These are phyloP conservation scores for Alternaria longipes DNA, from an alignment of 2,329 filamentous ascomycete genomes.

Conservation along the genomic window DNA sequence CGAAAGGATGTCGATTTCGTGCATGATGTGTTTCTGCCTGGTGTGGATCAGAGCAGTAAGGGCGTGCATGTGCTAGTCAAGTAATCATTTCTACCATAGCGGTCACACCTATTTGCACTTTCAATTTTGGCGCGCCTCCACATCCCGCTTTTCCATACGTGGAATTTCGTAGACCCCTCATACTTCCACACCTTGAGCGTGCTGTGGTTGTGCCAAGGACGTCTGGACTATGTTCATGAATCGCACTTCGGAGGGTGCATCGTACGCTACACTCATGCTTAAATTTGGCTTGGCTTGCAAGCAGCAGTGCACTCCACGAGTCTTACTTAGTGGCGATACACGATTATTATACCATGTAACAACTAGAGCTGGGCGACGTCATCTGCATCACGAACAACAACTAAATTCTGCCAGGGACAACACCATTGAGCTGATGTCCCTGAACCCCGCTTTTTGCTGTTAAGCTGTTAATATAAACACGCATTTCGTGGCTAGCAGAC, in stretches of 20 bases:
- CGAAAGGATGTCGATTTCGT: not conserved
- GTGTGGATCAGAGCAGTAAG: not conserved
- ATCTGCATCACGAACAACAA: not conserved
- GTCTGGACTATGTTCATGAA: not conserved
- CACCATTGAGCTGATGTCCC: not conserved
- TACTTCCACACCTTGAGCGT: no score
- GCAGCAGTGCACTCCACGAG: no score
- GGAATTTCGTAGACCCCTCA: not conserved
- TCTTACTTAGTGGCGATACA: not conserved
- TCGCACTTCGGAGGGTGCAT: not conserved
- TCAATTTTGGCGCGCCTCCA: no score
- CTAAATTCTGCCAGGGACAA: not conserved
- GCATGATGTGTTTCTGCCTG: not conserved
- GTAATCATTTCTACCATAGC: not conserved
- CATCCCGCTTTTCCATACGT: not conserved
- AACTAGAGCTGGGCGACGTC: not conserved
- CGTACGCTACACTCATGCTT: not conserved
- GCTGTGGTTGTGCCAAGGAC: not conserved
- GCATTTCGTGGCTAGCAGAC: not conserved
- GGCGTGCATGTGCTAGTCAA: not conserved
- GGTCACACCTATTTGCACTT: not conserved
- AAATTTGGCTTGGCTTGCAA: not conserved
- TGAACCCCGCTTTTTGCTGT: no score
- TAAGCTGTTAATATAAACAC: no score
- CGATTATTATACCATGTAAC: not conserved